These are phyloP conservation scores for Pichia sp. DNA, from an alignment of 1,139 yeast species.

Conservation along the genomic window DNA sequence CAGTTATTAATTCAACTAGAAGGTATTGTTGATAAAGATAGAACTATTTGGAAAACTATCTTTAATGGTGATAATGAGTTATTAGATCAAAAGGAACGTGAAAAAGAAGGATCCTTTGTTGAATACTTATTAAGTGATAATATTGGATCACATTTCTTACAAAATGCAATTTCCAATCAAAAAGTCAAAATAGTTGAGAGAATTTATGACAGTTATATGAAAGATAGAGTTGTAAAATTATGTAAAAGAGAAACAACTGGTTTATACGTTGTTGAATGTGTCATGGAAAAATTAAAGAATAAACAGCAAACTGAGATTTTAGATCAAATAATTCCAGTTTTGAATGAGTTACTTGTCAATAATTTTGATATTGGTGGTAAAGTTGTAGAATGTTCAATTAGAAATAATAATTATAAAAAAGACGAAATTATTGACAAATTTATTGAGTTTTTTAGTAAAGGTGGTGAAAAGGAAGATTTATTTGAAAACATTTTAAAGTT, in stretches of 20 bases:
- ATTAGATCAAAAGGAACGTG: constrained; percentile 36
- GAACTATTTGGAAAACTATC: constrained; percentile 57
- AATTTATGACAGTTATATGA: constrained; percentile 65
- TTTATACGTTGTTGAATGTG: constrained; percentile 69
- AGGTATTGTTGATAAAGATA: constrained; percentile 67
- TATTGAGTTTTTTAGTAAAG: constrained; percentile 34
- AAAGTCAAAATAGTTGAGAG: constrained; percentile 66
- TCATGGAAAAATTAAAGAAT: constrained; percentile 54
- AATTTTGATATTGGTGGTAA: constrained; percentile 66
- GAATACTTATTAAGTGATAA: constrained; percentile 81
- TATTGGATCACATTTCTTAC: constrained; percentile 87
- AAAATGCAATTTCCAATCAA: constrained; percentile 59
- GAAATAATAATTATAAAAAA: constrained; percentile 52
- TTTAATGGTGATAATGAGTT: constrained; percentile 31
- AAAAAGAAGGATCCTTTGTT: constrained; percentile 72
- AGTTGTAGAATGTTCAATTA: constrained; percentile 61
- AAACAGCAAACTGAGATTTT: constrained; percentile 56
- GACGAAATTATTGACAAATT: constrained; percentile 61
- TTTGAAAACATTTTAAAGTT: constrained; percentile 65
- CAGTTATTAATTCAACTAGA: constrained; percentile 79
- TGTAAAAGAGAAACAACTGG: constrained; percentile 79
- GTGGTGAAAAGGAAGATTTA: constrained; percentile 40
- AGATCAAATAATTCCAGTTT: constrained; percentile 63
- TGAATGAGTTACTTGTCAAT: constrained; percentile 55
- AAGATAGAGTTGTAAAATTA: constrained; percentile 61